phyloP scores from a whole-genome alignment of 2,329 filamentous ascomycete species.

The Dactylonectria estremocensis region DNA sequence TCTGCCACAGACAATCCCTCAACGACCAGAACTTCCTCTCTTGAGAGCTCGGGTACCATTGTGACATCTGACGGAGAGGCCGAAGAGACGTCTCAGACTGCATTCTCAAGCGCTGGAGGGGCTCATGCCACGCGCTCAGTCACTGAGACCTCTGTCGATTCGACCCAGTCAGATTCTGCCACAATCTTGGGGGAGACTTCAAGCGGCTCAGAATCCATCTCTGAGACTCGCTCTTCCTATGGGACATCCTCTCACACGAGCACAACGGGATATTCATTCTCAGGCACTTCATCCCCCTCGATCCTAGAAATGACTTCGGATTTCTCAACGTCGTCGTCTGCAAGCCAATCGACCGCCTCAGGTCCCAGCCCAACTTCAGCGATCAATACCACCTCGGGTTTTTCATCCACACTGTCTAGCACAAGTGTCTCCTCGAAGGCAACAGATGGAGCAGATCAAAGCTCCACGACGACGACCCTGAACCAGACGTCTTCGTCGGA shows the following conservation, averaged over 20 bases:
- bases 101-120: conserved; percentile 12
- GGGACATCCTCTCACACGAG: neutral
- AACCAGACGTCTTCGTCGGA: neutral
- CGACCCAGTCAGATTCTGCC: neutral
- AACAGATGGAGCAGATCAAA: neutral
- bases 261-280: neutral
- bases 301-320: neutral
- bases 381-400: neutral
- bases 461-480: neutral
- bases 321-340: neutral
- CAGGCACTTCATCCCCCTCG: neutral
- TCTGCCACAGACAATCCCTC: neutral
- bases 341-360: neutral
- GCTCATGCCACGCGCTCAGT: conserved; percentile 3
- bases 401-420: neutral
- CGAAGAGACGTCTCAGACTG: neutral
- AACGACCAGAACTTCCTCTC: neutral
- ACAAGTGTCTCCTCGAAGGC: neutral
- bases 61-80: neutral
- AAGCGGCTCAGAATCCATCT: neutral
- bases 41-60: neutral
- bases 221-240: conserved; percentile 2
- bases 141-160: neutral
- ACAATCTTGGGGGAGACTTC: neutral
- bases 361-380: neutral